phyloP scores from a whole-genome alignment of 116 monocot species.

The Posidonia oceanica region DNA sequence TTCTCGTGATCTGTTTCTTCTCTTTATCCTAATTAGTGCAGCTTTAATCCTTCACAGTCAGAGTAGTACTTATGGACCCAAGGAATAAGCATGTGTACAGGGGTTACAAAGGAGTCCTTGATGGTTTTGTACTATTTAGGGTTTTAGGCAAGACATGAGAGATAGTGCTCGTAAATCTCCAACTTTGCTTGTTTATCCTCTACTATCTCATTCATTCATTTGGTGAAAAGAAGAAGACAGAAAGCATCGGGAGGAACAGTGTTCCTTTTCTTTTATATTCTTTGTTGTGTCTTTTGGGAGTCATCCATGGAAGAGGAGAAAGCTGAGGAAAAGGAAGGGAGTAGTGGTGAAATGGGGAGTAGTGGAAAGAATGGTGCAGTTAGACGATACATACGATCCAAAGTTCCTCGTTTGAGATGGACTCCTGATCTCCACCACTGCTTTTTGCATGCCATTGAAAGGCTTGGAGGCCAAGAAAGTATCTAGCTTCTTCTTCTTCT shows the following conservation, averaged over 20 bases:
- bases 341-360: conserved; percentile 29
- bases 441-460: conserved; percentile 84
- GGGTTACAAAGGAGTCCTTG: too few relatives aligned
- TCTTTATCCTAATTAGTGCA: neutral
- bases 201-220: too few relatives aligned
- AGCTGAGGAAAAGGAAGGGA: neutral
- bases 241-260: too few relatives aligned
- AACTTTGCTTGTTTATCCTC: too few relatives aligned
- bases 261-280: conserved; percentile 5
- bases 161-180: too few relatives aligned
- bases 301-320: neutral
- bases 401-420: conserved; percentile 89
- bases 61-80: too few relatives aligned
- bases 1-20: neutral
- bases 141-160: too few relatives aligned
- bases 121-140: too few relatives aligned
- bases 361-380: conserved; percentile 70
- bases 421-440: conserved; percentile 88
- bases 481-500: neutral
- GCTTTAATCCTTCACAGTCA: too few relatives aligned
- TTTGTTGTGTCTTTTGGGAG: neutral
- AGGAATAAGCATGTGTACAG: too few relatives aligned
- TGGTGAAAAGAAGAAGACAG: too few relatives aligned
- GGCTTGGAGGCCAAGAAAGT: conserved; percentile 93
- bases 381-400: conserved; percentile 93